These are phyloP conservation scores for Flagelloscypha sp. DNA, from an alignment of 768 basidiomycete genomes.

Conservation along the genomic window DNA sequence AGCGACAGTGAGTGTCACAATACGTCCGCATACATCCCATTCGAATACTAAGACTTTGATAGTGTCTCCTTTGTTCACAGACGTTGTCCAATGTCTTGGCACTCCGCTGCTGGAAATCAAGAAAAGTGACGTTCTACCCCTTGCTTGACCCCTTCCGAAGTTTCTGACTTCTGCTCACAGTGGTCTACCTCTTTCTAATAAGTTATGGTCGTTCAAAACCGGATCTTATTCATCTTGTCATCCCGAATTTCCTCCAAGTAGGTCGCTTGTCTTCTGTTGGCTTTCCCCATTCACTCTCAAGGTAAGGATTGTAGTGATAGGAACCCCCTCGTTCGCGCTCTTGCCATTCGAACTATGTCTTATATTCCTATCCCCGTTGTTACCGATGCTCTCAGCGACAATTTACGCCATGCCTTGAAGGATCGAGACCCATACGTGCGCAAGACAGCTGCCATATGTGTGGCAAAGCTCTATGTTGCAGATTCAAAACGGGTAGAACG, in stretches of 20 bases:
- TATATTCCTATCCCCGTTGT: conserved; percentile 92
- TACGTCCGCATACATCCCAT: conserved; percentile 13
- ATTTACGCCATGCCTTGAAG: conserved; percentile 84
- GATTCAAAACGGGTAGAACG: conserved; percentile 83
- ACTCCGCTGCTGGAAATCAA: conserved; percentile 96
- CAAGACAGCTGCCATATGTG: conserved; percentile 97
- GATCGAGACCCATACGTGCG: conserved; percentile 97
- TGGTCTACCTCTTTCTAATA: conserved; percentile 96
- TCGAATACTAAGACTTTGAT: conserved; percentile 13
- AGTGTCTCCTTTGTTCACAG: conserved; percentile 95
- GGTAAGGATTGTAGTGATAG: conserved; percentile 88
- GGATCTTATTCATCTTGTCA: conserved; percentile 87
- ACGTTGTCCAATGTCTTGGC: conserved; percentile 91
- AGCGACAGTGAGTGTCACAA: conserved; percentile 78
- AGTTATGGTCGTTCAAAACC: conserved; percentile 93
- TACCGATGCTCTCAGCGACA: conserved; percentile 78
- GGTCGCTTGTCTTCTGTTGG: conserved; percentile 12
- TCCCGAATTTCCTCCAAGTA: conserved; percentile 86
- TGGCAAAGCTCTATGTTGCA: conserved; percentile 88
- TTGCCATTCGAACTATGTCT: conserved; percentile 98
- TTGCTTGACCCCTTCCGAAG: neutral
- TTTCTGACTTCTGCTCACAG: conserved; percentile 29
- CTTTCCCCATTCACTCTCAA: conserved; percentile 1
- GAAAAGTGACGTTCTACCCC: conserved; percentile 64
- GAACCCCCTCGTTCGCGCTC: conserved; percentile 92